Conservation (phyloP, 148 eudicot genomes). For the Bassia scoparia region DNA sequence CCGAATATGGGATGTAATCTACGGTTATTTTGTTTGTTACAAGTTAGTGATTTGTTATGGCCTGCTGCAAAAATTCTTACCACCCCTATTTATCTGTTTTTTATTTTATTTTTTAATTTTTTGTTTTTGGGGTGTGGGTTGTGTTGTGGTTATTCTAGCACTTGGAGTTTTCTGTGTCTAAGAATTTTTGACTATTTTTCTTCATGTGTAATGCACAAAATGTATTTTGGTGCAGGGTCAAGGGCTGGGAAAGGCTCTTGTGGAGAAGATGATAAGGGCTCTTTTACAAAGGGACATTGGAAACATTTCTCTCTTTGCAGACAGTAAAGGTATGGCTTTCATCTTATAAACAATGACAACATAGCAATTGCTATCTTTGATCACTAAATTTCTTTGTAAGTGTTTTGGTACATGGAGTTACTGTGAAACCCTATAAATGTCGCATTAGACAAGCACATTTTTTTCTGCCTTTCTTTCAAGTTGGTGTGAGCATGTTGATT, state of each 20-base stretch:
- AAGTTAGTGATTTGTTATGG: not conserved
- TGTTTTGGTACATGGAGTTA: not conserved
- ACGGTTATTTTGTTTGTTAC: not conserved
- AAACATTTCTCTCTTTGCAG: conserved; percentile 87
- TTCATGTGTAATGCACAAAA: not conserved
- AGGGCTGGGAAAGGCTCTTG: conserved; percentile 95
- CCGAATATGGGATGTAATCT: not conserved
- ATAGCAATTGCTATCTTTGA: not conserved
- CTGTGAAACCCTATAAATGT: not conserved
- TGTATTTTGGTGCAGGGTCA: conserved; percentile 53
- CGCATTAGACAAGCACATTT: not conserved
- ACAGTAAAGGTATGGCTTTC: conserved; percentile 64
- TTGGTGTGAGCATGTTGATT: not conserved
- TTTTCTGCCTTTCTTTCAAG: not conserved
- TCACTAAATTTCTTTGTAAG: not conserved
- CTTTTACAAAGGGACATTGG: conserved; percentile 94
- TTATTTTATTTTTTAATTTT: no score
- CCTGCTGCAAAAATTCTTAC: no score
- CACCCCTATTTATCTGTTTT: no score
- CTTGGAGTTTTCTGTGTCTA: no score
- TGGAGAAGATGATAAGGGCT: conserved; percentile 88
- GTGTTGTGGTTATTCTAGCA: not conserved
- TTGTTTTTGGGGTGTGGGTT: no score
- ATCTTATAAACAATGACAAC: not conserved
- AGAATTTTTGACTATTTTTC: not conserved